phyloP scores from a whole-genome alignment of 805 yeast species.

The Sungouiella blattae region DNA sequence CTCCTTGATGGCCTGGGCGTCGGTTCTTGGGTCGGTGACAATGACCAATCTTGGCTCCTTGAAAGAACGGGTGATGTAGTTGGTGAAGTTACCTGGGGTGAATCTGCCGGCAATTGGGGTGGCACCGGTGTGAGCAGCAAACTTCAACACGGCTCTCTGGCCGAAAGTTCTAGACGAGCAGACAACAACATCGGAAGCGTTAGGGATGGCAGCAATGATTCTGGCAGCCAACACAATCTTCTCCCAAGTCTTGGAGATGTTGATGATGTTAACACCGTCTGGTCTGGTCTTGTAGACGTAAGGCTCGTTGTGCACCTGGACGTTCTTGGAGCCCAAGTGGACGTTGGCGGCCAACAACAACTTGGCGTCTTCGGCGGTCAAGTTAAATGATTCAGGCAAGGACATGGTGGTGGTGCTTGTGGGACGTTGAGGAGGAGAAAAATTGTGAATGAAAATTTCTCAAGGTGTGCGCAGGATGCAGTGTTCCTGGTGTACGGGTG shows the following conservation, averaged over 20 bases:
- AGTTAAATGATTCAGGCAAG: constrained; percentile 83
- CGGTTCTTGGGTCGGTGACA: constrained; percentile 99
- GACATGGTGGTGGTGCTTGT: constrained; percentile 61
- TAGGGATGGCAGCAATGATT: constrained; percentile 98
- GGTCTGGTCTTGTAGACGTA: constrained; percentile 98
- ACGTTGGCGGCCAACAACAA: constrained; percentile 98
- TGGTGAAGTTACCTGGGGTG: constrained; percentile 99
- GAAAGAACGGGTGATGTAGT: constrained; percentile 99
- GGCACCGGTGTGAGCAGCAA: constrained; percentile 99
- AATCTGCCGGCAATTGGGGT: constrained; percentile 99
- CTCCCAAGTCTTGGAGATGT: constrained; percentile 99
- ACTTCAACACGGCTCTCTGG: constrained; percentile 99
- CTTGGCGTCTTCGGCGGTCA: constrained; percentile 98
- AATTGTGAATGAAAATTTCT: constrained; percentile 18
- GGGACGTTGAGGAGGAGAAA: too few relatives aligned
- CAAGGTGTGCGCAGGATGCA: constrained; percentile 19
- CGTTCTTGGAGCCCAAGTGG: constrained; percentile 99
- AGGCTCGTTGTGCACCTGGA: constrained; percentile 94
- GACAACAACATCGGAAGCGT: constrained; percentile 97
- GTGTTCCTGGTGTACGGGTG: constrained; percentile 17
- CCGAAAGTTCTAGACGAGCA: constrained; percentile 99
- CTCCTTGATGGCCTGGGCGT: constrained; percentile 99
- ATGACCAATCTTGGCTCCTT: constrained; percentile 99
- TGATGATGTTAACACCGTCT: constrained; percentile 98
- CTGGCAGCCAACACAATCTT: constrained; percentile 99